These are phyloP conservation scores for Lanzia echinophila DNA, from an alignment of 2,329 filamentous ascomycete species.

Conservation along the genomic window DNA sequence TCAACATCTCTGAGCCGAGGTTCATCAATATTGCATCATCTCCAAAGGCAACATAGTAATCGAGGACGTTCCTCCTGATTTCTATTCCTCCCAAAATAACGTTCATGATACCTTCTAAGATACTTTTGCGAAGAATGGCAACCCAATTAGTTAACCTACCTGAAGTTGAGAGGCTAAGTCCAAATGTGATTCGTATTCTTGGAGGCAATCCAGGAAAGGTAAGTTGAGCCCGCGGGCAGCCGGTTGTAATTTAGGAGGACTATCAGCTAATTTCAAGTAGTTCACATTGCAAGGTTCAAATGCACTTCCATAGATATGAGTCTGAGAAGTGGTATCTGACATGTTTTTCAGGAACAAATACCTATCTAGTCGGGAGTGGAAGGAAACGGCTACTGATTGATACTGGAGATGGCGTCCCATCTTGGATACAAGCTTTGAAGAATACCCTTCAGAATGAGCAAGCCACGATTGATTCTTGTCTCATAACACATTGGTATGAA, in stretches of 20 bases:
- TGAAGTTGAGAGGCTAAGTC: conserved; percentile 70
- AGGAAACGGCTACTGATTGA: conserved; percentile 72
- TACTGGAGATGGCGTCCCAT: conserved; percentile 69
- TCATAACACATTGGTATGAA: conserved; percentile 77
- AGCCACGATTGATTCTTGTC: conserved; percentile 58
- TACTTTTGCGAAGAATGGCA: conserved; percentile 23
- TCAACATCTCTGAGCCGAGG: background rate
- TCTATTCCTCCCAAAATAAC: background rate
- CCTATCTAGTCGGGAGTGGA: conserved; percentile 82
- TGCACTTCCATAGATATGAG: conserved; percentile 8
- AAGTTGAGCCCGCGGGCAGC: conserved; percentile 16
- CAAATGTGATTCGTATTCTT: conserved; percentile 73
- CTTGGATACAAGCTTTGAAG: conserved; percentile 64
- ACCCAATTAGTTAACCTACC: conserved; percentile 42
- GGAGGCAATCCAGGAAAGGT: conserved; percentile 87
- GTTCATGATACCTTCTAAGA: background rate
- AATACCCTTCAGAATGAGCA: conserved; percentile 60
- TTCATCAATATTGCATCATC: conserved; percentile 5
- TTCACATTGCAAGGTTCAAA: conserved; percentile 54
- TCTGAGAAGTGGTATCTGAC: conserved; percentile 8
- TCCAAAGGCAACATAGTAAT: background rate
- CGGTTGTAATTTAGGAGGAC: background rate
- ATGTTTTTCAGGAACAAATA: conserved; percentile 81
- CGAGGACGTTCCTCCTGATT: background rate
- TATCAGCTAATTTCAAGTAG: conserved; percentile 29